Percentiles rank a stretch among this genome's conserved stretches.
These are phyloP conservation scores for Lactarius hatsudake DNA, from an alignment of 768 basidiomycete species.

Conservation along the genomic window DNA sequence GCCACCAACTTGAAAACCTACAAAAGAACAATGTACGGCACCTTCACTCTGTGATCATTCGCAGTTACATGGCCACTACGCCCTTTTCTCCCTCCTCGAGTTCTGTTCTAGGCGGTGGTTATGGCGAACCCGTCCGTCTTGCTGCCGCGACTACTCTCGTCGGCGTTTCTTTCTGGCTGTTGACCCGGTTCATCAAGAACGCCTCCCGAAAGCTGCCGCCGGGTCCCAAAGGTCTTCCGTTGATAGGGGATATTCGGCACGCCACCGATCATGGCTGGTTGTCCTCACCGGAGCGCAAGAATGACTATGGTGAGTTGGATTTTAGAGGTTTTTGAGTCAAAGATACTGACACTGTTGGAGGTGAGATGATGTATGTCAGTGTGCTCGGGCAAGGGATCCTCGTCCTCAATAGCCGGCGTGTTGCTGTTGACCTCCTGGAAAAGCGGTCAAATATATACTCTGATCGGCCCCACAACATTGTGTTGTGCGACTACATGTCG, in stretches of 20 bases:
- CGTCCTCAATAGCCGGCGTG: background rate
- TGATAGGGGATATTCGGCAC: background rate
- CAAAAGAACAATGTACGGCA: too few species aligned
- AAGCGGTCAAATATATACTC: conserved; percentile 35
- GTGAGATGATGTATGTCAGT: background rate
- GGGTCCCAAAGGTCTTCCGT: background rate
- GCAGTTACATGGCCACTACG: too few species aligned
- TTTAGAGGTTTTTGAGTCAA: background rate
- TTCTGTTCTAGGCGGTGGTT: too few species aligned
- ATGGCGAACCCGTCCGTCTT: too few species aligned
- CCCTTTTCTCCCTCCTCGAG: too few species aligned
- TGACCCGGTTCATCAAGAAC: background rate
- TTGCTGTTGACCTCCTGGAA: conserved; percentile 34
- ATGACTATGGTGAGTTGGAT: background rate
- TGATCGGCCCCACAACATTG: conserved; percentile 31
- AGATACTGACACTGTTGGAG: background rate
- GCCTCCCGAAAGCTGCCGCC: background rate
- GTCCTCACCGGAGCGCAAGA: background rate
- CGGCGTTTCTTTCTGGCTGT: background rate
- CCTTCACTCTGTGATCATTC: too few species aligned
- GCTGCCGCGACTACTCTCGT: background rate
- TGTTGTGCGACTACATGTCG: conserved; percentile 33
- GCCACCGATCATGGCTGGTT: background rate
- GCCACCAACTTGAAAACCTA: too few species aligned
- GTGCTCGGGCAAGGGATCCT: background rate